Evolutionary conservation across 2,329 filamentous ascomycete genomes (phyloP).

Genomic region (Blastomyces parvus): DNA sequence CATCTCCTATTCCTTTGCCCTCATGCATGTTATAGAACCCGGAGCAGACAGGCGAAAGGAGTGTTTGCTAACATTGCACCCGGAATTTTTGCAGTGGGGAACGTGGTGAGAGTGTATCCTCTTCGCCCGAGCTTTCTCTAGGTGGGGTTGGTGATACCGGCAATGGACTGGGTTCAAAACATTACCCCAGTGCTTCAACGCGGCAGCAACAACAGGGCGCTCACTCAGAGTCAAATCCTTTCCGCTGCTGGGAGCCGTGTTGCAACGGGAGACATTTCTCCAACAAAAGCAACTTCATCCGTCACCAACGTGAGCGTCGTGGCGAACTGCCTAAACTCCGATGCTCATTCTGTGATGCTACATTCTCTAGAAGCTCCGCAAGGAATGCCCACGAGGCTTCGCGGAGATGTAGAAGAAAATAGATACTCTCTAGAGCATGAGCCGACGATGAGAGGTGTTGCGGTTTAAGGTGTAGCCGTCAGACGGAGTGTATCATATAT

Average conservation of each 20-base stretch:
- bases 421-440: too few species aligned
- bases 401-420: background rate
- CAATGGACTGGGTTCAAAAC: background rate
- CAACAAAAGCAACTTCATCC: slow-evolving; percentile 6
- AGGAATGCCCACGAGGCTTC: slow-evolving; percentile 5
- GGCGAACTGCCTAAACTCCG: background rate
- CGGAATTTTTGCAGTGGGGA: background rate
- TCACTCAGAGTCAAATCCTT: background rate
- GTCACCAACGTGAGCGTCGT: slow-evolving; percentile 1
- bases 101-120: background rate
- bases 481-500: background rate
- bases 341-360: slow-evolving; percentile 4
- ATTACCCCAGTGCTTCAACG: background rate
- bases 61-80: background rate
- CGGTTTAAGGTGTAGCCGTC: background rate
- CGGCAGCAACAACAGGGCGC: background rate
- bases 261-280: slow-evolving; percentile 6
- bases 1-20: background rate
- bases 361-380: background rate
- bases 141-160: background rate
- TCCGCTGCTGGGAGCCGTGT: slow-evolving; percentile 5
- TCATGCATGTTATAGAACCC: too few species aligned
- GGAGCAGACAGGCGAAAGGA: background rate
- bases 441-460: background rate
- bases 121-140: background rate